These are phyloP conservation scores for Macrocystidia cucumis DNA, from an alignment of 1,284 basidiomycete genomes.

Conservation along the genomic window DNA sequence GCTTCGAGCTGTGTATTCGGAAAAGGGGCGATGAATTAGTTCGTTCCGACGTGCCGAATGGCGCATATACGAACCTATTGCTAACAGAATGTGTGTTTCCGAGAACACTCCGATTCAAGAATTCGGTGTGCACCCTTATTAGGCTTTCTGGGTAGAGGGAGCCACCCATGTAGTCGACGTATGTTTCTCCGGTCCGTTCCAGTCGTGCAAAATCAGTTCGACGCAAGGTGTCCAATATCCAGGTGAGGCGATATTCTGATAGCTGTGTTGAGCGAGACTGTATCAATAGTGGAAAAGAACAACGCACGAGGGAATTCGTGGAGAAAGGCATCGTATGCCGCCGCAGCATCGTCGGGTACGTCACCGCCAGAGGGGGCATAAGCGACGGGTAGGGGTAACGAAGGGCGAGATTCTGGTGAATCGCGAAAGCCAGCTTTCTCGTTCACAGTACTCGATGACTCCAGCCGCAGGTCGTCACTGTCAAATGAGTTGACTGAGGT, in stretches of 20 bases:
- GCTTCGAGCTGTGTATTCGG: constrained; percentile 52
- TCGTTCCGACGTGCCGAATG: constrained; percentile 4
- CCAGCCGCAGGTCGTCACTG: constrained; percentile 21
- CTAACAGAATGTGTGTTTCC: constrained; percentile 81
- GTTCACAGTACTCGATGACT: constrained; percentile 17
- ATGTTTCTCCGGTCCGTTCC: constrained; percentile 55
- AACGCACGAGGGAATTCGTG: constrained; percentile 30
- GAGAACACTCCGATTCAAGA: constrained; percentile 56
- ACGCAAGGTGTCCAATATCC: constrained; percentile 65
- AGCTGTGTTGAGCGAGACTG: not conserved
- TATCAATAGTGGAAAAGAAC: not conserved
- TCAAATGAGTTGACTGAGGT: constrained; percentile 22
- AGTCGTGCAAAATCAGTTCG: constrained; percentile 62
- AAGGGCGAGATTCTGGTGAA: constrained; percentile 7
- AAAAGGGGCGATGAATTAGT: constrained; percentile 7
- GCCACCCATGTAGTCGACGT: constrained; percentile 81
- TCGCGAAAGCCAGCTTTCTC: constrained; percentile 19
- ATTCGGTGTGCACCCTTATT: constrained; percentile 57
- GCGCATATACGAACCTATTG: constrained; percentile 48
- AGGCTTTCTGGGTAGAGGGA: constrained; percentile 68
- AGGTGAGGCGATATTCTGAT: constrained; percentile 48
- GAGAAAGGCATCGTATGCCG: constrained; percentile 33
- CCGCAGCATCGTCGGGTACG: constrained; percentile 19
- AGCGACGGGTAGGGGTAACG: constrained; percentile 11
- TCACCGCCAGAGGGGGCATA: constrained; percentile 17